Conservation (phyloP, 75 land plant genomes). For the Cunninghamia lanceolata region DNA sequence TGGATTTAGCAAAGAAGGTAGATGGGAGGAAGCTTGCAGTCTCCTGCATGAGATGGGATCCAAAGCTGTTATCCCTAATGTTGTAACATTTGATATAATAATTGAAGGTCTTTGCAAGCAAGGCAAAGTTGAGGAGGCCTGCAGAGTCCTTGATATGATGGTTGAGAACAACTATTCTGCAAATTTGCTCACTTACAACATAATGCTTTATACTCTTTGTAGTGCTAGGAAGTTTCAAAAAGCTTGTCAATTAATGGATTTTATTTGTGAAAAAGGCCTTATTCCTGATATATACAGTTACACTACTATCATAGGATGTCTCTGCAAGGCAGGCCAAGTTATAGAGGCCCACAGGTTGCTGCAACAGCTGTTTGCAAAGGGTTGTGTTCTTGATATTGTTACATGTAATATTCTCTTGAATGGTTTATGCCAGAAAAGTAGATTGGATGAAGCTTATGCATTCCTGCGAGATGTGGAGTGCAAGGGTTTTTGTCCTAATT, state of each 20-base stretch:
- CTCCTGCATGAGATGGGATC: conserved; percentile 29
- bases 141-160: conserved; percentile 20
- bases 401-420: conserved; percentile 38
- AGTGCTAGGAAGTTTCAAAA: conserved; percentile 14
- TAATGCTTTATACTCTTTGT: conserved; percentile 32
- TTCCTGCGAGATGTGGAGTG: conserved; percentile 28
- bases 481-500: conserved; percentile 43
- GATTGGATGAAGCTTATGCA: conserved; percentile 34
- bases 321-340: conserved; percentile 35
- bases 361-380: conserved; percentile 15
- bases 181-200: conserved; percentile 33
- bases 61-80: conserved; percentile 29
- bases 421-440: conserved; percentile 31
- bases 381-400: conserved; percentile 29
- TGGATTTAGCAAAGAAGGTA: conserved; percentile 28
- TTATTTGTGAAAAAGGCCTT: conserved; percentile 30
- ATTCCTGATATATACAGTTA: conserved; percentile 28
- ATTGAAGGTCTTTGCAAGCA: conserved; percentile 35
- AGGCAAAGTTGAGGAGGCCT: conserved; percentile 26
- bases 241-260: conserved; percentile 20
- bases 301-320: conserved; percentile 36
- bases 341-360: conserved; percentile 17
- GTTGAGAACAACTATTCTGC: conserved; percentile 22
- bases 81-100: conserved; percentile 31
- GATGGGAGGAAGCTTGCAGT: conserved; percentile 28